Percentiles rank a stretch among this genome's conserved stretches.
These are phyloP conservation scores for Colletotrichum melonis DNA, from an alignment of 2,329 filamentous ascomycete genomes.

Conservation along the genomic window DNA sequence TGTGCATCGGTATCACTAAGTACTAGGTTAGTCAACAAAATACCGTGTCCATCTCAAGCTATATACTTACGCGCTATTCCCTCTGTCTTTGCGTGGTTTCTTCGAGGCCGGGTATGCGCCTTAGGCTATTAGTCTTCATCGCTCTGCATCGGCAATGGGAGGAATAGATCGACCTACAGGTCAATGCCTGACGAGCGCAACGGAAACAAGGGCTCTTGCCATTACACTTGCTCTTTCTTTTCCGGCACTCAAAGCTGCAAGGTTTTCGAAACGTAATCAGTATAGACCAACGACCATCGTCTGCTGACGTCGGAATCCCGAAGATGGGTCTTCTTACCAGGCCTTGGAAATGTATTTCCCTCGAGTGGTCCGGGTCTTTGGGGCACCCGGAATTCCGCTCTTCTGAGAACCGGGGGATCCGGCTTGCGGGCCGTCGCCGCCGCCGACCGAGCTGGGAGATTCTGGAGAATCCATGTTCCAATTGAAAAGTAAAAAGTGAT, in stretches of 20 bases:
- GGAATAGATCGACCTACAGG: background rate
- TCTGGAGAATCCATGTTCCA: constrained; percentile 12
- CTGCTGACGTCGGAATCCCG: background rate
- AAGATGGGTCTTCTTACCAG: constrained; percentile 1
- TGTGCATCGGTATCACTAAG: constrained; percentile 2
- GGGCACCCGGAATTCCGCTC: background rate
- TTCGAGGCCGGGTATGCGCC: constrained; percentile 24
- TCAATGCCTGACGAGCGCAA: constrained; percentile 28
- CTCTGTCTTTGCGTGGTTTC: background rate
- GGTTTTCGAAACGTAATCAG: background rate
- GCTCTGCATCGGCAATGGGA: background rate
- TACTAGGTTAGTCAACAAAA: background rate
- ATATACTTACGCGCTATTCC: background rate
- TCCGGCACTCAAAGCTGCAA: constrained; percentile 23
- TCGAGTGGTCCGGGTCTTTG: constrained; percentile 18
- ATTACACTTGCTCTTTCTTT: constrained; percentile 34
- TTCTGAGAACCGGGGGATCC: background rate
- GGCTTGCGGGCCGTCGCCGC: background rate
- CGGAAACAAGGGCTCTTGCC: constrained; percentile 27
- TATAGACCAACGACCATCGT: background rate
- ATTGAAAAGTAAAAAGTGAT: background rate
- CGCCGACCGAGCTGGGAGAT: background rate
- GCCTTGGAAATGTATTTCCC: constrained; percentile 33
- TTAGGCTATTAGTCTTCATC: background rate
- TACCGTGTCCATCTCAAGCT: background rate